These are phyloP conservation scores for Naematelia aurantialba DNA, from an alignment of 768 basidiomycete genomes.

Conservation along the genomic window DNA sequence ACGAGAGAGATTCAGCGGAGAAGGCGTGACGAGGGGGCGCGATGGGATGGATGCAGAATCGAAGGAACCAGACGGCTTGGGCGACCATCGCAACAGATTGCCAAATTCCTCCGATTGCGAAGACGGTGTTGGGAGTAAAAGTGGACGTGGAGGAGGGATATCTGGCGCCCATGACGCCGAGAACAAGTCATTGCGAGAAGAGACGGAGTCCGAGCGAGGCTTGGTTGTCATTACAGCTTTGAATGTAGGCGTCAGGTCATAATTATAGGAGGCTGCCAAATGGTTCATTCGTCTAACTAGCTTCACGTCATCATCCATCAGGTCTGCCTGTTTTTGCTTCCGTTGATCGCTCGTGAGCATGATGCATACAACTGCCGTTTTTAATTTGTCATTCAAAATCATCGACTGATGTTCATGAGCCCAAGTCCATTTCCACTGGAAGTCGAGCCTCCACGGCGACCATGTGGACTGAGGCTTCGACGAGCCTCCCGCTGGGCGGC, in stretches of 20 bases:
- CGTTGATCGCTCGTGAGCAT: no score
- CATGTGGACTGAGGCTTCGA: slow-evolving; percentile 20
- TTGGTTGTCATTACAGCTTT: not conserved
- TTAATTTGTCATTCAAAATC: not conserved
- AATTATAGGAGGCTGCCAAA: no score
- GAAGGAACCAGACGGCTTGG: slow-evolving; percentile 12
- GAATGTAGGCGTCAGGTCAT: not conserved
- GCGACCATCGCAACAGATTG: not conserved
- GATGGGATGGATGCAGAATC: slow-evolving; percentile 7
- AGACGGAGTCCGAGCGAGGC: not conserved
- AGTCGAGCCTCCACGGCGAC: not conserved
- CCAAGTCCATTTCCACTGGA: not conserved
- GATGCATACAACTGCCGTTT: not conserved
- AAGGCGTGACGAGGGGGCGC: slow-evolving; percentile 2
- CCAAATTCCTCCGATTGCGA: not conserved
- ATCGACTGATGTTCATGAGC: not conserved
- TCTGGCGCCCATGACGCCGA: slow-evolving; percentile 12
- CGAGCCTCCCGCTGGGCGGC: slow-evolving; percentile 16
- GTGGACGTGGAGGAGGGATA: slow-evolving; percentile 12
- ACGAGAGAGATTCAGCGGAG: slow-evolving; percentile 6
- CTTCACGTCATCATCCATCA: no score
- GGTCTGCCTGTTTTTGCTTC: no score
- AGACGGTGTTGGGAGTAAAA: not conserved
- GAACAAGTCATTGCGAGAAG: slow-evolving; percentile 20
- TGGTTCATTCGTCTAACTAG: no score